A percentile compares a stretch with the other conserved stretches of the same genome.
phyloP scores from a whole-genome alignment of 176 grass and related monocot genomes.

The Phragmites australis region DNA sequence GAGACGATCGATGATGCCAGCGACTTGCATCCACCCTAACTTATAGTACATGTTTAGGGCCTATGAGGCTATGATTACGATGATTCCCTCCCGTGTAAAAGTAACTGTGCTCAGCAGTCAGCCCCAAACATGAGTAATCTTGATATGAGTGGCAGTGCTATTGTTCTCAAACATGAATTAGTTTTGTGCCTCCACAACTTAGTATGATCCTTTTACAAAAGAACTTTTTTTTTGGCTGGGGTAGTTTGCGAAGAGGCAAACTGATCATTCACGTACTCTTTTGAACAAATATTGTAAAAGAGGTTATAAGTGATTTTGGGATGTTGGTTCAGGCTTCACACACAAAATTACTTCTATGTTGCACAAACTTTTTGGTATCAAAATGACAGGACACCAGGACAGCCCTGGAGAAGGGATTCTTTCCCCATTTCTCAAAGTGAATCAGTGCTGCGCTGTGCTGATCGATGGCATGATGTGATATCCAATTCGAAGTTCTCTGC shows the following conservation, averaged over 20 bases:
- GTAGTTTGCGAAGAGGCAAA: no score
- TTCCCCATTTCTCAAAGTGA: conserved; percentile 25
- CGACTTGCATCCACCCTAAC: not conserved
- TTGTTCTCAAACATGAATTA: no score
- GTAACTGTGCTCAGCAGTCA: not conserved
- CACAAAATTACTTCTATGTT: not conserved
- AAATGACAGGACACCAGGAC: conserved; percentile 14
- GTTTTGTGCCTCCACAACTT: no score
- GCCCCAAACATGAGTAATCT: not conserved
- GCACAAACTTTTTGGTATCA: not conserved
- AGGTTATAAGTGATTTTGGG: not conserved
- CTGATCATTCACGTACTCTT: no score
- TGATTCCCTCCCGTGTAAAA: not conserved
- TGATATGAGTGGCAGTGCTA: no score
- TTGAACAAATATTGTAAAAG: not conserved
- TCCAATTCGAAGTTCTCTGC: not conserved
- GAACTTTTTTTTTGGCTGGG: no score
- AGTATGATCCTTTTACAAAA: no score
- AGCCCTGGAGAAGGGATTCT: conserved; percentile 36
- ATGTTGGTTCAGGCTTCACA: not conserved
- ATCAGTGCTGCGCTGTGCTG: not conserved
- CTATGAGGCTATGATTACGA: not conserved
- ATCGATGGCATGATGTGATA: conserved; percentile 29
- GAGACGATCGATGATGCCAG: not conserved
- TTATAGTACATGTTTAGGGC: not conserved